Evolutionary conservation across 1,139 yeast genomes (phyloP).

Genomic region (Pichia inconspicua): DNA sequence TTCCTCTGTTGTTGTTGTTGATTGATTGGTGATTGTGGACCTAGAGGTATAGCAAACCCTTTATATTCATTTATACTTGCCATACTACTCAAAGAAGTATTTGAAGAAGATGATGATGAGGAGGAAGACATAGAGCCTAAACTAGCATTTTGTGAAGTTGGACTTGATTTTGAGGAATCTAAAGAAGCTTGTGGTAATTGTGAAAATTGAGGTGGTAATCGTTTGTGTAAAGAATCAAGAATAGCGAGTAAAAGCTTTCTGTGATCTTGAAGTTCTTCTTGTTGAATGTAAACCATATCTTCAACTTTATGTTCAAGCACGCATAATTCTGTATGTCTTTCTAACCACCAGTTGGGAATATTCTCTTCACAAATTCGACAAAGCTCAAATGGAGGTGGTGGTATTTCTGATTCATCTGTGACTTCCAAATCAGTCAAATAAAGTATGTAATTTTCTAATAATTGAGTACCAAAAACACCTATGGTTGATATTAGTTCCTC

Average conservation of each 20-base stretch:
- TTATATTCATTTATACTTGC: constrained; percentile 16
- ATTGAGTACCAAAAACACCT: constrained; percentile 76
- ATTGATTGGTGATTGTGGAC: constrained; percentile 6
- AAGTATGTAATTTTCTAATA: constrained; percentile 67
- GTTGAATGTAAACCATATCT: constrained; percentile 69
- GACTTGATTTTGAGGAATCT: constrained; percentile 7
- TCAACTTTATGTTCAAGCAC: constrained; percentile 76
- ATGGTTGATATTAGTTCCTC: constrained; percentile 56
- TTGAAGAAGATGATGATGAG: constrained; percentile 17
- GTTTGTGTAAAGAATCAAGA: constrained; percentile 30
- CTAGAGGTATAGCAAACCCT: constrained; percentile 15
- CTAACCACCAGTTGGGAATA: constrained; percentile 97
- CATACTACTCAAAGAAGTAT: constrained; percentile 9
- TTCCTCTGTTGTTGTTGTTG: constrained; percentile 8
- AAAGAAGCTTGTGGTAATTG: constrained; percentile 5
- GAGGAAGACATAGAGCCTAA: constrained; percentile 19
- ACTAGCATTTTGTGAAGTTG: constrained; percentile 2
- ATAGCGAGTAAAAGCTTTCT: constrained; percentile 43
- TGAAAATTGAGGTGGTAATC: constrained; percentile 7
- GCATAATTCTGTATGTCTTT: constrained; percentile 83
- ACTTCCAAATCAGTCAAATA: constrained; percentile 54
- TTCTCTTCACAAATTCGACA: constrained; percentile 89
- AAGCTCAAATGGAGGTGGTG: constrained; percentile 68
- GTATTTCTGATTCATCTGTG: constrained; percentile 56
- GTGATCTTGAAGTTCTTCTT: constrained; percentile 74